Conservation (phyloP, 768 basidiomycete genomes). For the Tricholoma furcatifolium region DNA sequence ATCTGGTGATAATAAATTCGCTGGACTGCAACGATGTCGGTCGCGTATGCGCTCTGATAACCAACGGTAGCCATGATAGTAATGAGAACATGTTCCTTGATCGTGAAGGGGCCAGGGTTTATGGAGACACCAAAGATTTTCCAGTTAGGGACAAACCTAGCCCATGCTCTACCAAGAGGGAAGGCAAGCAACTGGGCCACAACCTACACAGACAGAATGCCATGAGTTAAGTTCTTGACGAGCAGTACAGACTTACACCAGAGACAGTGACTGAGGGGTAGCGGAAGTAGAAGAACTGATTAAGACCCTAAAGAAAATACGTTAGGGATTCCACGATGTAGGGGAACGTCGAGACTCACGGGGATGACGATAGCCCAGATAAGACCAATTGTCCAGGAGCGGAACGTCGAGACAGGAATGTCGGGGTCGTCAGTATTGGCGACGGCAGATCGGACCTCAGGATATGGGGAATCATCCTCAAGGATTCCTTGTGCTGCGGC, state of each 20-base stretch:
- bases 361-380: slow-evolving; percentile 64
- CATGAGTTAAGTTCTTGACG: not conserved
- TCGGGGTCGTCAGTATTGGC: slow-evolving; percentile 69
- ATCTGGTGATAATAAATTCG: slow-evolving; percentile 67
- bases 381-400: slow-evolving; percentile 73
- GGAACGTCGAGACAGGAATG: slow-evolving; percentile 61
- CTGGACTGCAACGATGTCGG: slow-evolving; percentile 77
- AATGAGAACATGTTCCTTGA: slow-evolving; percentile 72
- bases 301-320: slow-evolving; percentile 40
- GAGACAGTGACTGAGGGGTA: slow-evolving; percentile 66
- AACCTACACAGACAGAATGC: slow-evolving; percentile 30
- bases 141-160: slow-evolving; percentile 48
- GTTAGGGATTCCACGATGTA: not conserved
- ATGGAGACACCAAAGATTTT: slow-evolving; percentile 50
- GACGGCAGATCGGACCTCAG: slow-evolving; percentile 70
- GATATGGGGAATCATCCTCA: slow-evolving; percentile 69
- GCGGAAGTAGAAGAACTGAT: slow-evolving; percentile 79
- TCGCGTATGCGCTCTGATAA: slow-evolving; percentile 62
- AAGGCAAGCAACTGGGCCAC: slow-evolving; percentile 71
- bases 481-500: slow-evolving; percentile 40
- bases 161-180: slow-evolving; percentile 63
- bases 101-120: slow-evolving; percentile 70
- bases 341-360: slow-evolving; percentile 21
- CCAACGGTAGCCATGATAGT: slow-evolving; percentile 49
- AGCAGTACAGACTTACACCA: slow-evolving; percentile 29